These are phyloP conservation scores for Euphrasia arctica DNA, from an alignment of 305 asterid species.

Conservation along the genomic window DNA sequence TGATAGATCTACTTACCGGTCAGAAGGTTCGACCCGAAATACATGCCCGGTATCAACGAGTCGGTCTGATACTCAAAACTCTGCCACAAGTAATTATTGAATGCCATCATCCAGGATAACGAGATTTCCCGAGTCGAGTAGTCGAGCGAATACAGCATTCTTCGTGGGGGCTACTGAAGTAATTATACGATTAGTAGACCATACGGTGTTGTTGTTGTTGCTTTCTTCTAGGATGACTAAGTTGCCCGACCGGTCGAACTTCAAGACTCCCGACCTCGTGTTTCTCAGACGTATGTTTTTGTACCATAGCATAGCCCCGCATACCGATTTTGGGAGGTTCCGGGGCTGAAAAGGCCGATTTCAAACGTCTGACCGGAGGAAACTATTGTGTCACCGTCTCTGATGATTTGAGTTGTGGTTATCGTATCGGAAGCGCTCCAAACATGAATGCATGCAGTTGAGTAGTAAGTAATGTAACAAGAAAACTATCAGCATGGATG, in stretches of 20 bases:
- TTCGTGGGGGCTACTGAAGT: neutral
- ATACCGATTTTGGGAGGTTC: neutral
- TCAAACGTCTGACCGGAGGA: too few relatives aligned
- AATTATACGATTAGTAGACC: neutral
- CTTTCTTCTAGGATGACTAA: neutral
- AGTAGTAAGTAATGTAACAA: too few relatives aligned
- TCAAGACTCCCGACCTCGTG: neutral
- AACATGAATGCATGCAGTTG: too few relatives aligned
- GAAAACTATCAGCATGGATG: too few relatives aligned
- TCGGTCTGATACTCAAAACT: neutral
- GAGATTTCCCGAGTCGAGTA: constrained; percentile 6
- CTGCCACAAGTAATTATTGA: neutral
- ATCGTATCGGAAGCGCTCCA: neutral
- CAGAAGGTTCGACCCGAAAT: neutral
- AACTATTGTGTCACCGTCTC: neutral
- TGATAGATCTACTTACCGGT: neutral
- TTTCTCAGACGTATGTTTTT: neutral
- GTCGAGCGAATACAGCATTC: neutral
- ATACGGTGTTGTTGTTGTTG: neutral
- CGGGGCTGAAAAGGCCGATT: constrained; percentile 5
- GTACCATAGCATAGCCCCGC: constrained; percentile 4
- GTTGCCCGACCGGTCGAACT: neutral
- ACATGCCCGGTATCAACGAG: neutral
- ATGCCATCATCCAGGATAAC: neutral
- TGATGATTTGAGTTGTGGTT: neutral